Evolutionary conservation across 305 asterid genomes (phyloP).

Genomic region (Rubia peregrina): DNA sequence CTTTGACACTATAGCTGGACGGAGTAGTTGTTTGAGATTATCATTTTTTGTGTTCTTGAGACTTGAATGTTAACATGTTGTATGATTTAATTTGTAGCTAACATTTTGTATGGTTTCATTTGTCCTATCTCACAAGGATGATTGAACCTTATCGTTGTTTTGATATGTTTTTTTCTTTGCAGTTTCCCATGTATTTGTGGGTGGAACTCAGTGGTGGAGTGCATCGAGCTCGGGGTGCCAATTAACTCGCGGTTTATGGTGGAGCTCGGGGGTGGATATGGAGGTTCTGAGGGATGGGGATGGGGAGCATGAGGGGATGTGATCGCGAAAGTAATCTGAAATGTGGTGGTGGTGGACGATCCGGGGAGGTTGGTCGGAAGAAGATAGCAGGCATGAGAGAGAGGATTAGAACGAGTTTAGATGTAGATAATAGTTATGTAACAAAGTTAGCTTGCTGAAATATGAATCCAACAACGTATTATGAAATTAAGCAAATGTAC

Average conservation of each 20-base stretch:
- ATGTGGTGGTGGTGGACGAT: constrained; percentile 22
- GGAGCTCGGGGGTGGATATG: constrained; percentile 36
- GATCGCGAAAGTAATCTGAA: constrained; percentile 25
- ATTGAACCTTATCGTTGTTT: no score
- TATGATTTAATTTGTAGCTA: no score
- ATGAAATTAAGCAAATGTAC: not conserved
- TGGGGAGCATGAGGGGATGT: constrained; percentile 22
- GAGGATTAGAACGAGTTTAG: no score
- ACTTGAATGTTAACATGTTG: no score
- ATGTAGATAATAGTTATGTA: no score
- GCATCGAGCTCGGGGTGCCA: constrained; percentile 36
- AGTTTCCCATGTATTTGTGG: constrained; percentile 51
- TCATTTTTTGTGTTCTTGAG: no score
- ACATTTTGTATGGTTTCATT: no score
- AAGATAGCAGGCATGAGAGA: no score
- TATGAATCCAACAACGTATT: not conserved
- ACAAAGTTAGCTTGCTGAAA: no score
- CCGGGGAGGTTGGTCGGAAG: constrained; percentile 21
- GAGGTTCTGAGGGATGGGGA: constrained; percentile 32
- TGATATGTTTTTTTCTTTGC: constrained; percentile 11
- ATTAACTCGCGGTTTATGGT: constrained; percentile 32
- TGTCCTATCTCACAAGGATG: no score
- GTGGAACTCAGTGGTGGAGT: constrained; percentile 34
- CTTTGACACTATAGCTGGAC: no score
- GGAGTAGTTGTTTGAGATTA: no score